A percentile compares a stretch with the other conserved stretches of the same genome.
Evolutionary conservation across 805 yeast genomes (phyloP).

Genomic region (Barnettozyma siamensis): DNA sequence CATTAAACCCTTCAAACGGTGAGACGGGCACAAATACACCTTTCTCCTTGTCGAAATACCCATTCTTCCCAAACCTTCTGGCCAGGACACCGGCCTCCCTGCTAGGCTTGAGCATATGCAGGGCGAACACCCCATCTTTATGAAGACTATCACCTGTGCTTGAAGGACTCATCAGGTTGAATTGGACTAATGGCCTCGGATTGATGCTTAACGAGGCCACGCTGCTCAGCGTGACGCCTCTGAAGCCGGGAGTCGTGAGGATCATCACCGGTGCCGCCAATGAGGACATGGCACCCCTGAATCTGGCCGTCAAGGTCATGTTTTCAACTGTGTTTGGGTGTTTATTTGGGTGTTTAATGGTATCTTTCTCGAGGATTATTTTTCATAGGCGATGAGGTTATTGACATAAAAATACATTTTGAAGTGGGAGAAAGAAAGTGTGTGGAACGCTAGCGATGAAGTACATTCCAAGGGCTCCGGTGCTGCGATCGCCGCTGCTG

Average conservation of each 20-base stretch:
- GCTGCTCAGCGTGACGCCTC: slow-evolving; percentile 84
- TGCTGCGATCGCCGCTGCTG: slow-evolving; percentile 10
- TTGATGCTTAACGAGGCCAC: slow-evolving; percentile 74
- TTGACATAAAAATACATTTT: no score
- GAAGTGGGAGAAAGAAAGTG: not conserved
- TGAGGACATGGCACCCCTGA: slow-evolving; percentile 38
- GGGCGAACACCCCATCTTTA: slow-evolving; percentile 51
- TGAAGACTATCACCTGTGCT: slow-evolving; percentile 67
- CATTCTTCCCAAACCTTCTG: slow-evolving; percentile 55
- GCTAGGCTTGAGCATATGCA: slow-evolving; percentile 70
- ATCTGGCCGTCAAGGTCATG: slow-evolving; percentile 5
- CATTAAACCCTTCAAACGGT: slow-evolving; percentile 46
- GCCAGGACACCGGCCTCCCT: slow-evolving; percentile 51
- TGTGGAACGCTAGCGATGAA: slow-evolving; percentile 2
- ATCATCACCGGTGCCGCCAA: slow-evolving; percentile 53
- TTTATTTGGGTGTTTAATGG: slow-evolving; percentile 1
- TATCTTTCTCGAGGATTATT: no score
- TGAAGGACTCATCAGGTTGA: slow-evolving; percentile 84
- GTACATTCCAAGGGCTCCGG: slow-evolving; percentile 10
- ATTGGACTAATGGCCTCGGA: slow-evolving; percentile 76
- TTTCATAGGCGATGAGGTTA: not conserved
- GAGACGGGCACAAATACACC: slow-evolving; percentile 21
- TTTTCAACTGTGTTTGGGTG: slow-evolving; percentile 1
- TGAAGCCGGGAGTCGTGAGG: slow-evolving; percentile 46
- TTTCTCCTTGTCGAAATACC: slow-evolving; percentile 29